Evolutionary conservation across 192 early-diverging fungal species (phyloP), one percentile per base, ranked within the genome.

Genomic region (Mortierella claussenii): DNA sequence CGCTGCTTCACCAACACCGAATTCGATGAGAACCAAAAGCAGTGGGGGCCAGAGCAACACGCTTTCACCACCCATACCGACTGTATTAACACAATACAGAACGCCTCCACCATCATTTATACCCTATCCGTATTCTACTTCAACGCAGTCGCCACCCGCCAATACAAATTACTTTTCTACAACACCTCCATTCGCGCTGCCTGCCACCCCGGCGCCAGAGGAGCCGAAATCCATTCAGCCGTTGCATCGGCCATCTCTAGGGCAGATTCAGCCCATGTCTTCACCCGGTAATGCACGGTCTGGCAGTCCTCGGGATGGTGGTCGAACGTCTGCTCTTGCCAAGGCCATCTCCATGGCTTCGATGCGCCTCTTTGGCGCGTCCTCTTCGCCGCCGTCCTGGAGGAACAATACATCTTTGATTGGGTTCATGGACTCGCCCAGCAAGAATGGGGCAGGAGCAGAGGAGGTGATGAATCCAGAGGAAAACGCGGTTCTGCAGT

Each of bases 291-390:
- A 62, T 27, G 52, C 47, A 1, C 50, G 67, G 21, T 75, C 81
- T 17, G 57, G 61, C 13, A 69, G 76, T 43, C 73, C 73, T 6
- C 73, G 75, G 5, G 65, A 58, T 28, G 69, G 80, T 33, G 62
- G 74, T 11, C 69, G 69, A n/a, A 78, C 75, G 0, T 85, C 85
- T 17, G 85, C 85, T 3, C 40, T 88, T 10, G 82, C 85, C 26
- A 85, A 81, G 45, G 87, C 87, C 17, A 53, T 88, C 11, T 84
- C 83, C 0, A 83, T 82, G 69, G 85, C 83, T 0, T 85, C 85
- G 1, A 79, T 71, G 32, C 81, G 83, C 4, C 66, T 88, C 17
- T 85, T 88, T 84, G 87, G 87, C 10, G 61, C 68, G 2, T 79
- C 80, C 11, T 81, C 82, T 24, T 85, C 87, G 0, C 85, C 87